Conservation (phyloP, 108 stramenopile species). For the Cyclotella baltica region DNA sequence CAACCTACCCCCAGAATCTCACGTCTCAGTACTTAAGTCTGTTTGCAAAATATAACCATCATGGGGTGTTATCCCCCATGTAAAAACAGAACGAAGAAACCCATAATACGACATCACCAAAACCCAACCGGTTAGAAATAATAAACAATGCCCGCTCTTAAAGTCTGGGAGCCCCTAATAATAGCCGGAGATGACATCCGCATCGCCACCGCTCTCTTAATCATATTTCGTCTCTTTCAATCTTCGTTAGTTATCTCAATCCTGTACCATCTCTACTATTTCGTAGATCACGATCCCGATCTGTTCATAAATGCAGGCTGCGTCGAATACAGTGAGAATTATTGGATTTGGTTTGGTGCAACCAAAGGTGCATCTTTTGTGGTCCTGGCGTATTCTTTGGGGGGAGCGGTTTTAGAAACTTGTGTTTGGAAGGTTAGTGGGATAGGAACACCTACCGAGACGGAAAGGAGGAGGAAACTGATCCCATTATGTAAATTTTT, state of each 20-base stretch:
- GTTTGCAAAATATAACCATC: too few species aligned
- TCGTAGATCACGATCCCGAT: conserved; percentile 14
- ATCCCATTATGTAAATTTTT: conserved; percentile 37
- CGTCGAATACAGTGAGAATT: conserved; percentile 11
- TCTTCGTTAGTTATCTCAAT: conserved; percentile 21
- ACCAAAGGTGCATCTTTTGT: neutral
- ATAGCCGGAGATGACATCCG: conserved; percentile 49
- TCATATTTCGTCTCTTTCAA: conserved; percentile 31
- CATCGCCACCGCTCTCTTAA: conserved; percentile 11
- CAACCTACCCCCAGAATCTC: too few species aligned
- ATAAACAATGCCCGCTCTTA: conserved; percentile 16
- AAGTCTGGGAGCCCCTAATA: conserved; percentile 43
- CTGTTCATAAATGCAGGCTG: conserved; percentile 18
- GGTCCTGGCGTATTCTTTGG: conserved; percentile 5
- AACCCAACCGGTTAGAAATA: neutral
- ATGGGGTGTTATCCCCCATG: too few species aligned
- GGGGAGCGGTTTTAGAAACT: conserved; percentile 17
- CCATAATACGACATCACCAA: neutral
- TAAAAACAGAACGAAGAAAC: too few species aligned
- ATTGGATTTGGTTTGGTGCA: conserved; percentile 14
- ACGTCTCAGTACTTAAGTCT: too few species aligned
- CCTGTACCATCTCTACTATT: neutral
- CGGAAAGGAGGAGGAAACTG: conserved; percentile 15
- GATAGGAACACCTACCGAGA: conserved; percentile 41
- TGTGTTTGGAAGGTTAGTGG: conserved; percentile 29